Evolutionary conservation across 495 filamentous ascomycete genomes (phyloP).

Genomic region (Hyaloscypha variabilis): DNA sequence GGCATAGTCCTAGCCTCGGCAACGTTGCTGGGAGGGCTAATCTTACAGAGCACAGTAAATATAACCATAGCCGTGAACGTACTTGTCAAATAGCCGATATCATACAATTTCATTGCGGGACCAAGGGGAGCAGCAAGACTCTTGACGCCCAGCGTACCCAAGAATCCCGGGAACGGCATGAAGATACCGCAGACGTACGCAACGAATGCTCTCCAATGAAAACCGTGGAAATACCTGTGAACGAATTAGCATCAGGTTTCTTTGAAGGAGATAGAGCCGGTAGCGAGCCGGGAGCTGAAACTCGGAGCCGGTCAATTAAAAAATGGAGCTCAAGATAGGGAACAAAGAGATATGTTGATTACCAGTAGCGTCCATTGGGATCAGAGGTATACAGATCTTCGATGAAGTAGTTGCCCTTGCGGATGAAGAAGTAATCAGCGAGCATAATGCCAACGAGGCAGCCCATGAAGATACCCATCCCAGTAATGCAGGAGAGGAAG

Average conservation of each 20-base stretch:
- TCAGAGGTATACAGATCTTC: slow-evolving; percentile 26
- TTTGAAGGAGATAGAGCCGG: too few relatives aligned
- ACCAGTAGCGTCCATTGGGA: slow-evolving; percentile 8
- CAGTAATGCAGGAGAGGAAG: slow-evolving; percentile 5
- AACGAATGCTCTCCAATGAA: slow-evolving; percentile 23
- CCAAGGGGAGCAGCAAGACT: slow-evolving; percentile 15
- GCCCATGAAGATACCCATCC: slow-evolving; percentile 35
- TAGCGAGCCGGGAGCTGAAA: too few relatives aligned
- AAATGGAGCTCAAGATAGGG: too few relatives aligned
- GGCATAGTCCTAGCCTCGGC: slow-evolving; percentile 12
- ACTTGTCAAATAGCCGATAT: slow-evolving; percentile 10
- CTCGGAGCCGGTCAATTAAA: too few relatives aligned
- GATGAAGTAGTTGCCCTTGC: slow-evolving; percentile 32
- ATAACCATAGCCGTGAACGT: background rate
- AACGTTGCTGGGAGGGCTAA: slow-evolving; percentile 10
- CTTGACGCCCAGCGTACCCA: slow-evolving; percentile 30
- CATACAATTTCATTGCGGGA: slow-evolving; percentile 28
- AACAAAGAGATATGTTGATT: too few relatives aligned
- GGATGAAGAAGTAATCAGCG: slow-evolving; percentile 26
- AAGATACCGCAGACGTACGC: slow-evolving; percentile 24
- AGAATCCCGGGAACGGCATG: slow-evolving; percentile 27
- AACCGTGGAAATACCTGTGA: slow-evolving; percentile 26
- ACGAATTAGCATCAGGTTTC: too few relatives aligned
- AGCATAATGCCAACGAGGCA: slow-evolving; percentile 22
- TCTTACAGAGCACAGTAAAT: slow-evolving; percentile 10